Base-by-base conservation (phyloP, 139 green algal species). In the Chlorella sp. region DNA sequence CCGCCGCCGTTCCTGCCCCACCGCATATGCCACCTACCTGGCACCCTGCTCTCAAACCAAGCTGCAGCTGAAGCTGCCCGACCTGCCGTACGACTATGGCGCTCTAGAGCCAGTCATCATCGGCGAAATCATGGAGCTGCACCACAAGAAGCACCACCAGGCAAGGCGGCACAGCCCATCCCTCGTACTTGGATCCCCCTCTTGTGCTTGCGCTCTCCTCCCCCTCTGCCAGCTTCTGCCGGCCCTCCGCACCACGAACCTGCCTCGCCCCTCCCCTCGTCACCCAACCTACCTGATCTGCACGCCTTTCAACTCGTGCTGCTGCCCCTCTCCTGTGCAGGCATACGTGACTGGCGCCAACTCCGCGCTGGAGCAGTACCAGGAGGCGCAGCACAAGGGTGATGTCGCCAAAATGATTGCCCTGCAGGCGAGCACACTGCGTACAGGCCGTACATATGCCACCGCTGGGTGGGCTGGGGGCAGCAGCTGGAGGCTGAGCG, bases 91-190 rank as follows among this genome's bases (percentile, higher is more conserved):
- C 81, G 95, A 96, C 65, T 98, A 98, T 83, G 84, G 86, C 28
- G 97, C 94, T 0, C 89, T 99, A 57, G 91, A 98, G 89, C 97
- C 97, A 0, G 90, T 95, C 34, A 98, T 99, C 72, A 94, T 85
- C 57, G 94, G 81, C 18, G 93, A 98, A 81, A 99, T 99, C 90
- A 99, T 99, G 97, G 88, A 98, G 89, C 87, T 99, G 75, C 97
- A 99, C 85, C 97, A 99, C 89, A 82, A 74, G 6, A 99, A 99
- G 89, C 97, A 99, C 80, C 95, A 98, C 71, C 92, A 96, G 72
- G 78, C 67, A 47, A 20, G 32, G 3, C 1, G 67, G 44, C 44
- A n/a, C n/a, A n/a, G n/a, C n/a, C n/a, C n/a, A n/a, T n/a, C n/a
- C n/a, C n/a, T n/a, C n/a, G n/a, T n/a, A n/a, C n/a, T n/a, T n/a